phyloP scores from a whole-genome alignment of 495 filamentous ascomycete genomes.

The Podospora comata region DNA sequence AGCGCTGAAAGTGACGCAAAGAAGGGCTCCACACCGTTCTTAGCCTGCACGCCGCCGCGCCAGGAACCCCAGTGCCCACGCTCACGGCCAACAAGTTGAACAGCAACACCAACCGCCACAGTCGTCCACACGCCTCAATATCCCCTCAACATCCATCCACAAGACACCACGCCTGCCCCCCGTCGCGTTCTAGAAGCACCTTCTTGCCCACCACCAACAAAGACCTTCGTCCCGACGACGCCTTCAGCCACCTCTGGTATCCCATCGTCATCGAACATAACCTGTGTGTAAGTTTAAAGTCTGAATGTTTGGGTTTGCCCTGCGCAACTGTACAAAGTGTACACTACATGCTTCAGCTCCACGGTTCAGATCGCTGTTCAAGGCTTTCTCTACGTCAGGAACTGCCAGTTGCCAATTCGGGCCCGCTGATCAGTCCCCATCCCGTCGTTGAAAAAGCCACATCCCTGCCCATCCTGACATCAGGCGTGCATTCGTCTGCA shows the following conservation, averaged over 20 bases:
- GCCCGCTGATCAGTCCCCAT: slow-evolving; percentile 25
- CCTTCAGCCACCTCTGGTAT: not conserved
- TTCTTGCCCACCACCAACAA: no score
- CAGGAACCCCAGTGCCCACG: not conserved
- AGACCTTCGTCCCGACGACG: not conserved
- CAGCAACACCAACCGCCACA: slow-evolving; percentile 1
- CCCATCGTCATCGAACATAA: not conserved
- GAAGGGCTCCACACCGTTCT: slow-evolving; percentile 7
- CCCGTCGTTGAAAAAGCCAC: not conserved
- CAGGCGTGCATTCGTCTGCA: slow-evolving; percentile 8
- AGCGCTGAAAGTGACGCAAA: slow-evolving; percentile 15
- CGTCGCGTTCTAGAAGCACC: not conserved
- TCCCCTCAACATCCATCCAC: not conserved
- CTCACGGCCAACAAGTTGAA: not conserved
- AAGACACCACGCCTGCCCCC: not conserved
- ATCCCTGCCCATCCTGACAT: slow-evolving; percentile 25
- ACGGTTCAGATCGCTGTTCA: no score
- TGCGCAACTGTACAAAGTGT: no score
- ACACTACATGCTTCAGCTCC: not conserved
- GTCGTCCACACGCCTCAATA: not conserved
- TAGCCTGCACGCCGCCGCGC: not conserved
- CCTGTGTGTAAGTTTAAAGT: slow-evolving; percentile 7
- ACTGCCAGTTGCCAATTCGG: slow-evolving; percentile 20
- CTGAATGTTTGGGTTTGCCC: not conserved
- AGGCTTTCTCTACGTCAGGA: slow-evolving; percentile 8